A percentile compares a stretch with the other conserved stretches of the same genome.
Conservation (phyloP, 2,329 filamentous ascomycete species). For the Karstenula rhodostoma region DNA sequence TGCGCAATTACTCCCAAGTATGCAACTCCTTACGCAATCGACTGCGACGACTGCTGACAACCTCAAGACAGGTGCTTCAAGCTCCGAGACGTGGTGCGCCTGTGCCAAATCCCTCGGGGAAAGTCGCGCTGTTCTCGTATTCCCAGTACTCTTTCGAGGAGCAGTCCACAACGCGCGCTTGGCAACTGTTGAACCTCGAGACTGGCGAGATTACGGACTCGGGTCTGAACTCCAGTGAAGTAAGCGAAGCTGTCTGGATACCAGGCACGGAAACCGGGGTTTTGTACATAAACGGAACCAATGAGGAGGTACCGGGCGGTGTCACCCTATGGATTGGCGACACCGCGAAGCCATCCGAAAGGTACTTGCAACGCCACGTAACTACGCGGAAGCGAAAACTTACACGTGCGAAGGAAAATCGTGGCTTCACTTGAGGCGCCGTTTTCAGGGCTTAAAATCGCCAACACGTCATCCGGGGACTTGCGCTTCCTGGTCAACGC, state of each 20-base stretch:
- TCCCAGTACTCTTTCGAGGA: slow-evolving; percentile 82
- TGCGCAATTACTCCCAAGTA: slow-evolving; percentile 47
- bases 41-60: slow-evolving; percentile 17
- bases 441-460: slow-evolving; percentile 60
- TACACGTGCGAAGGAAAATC: slow-evolving; percentile 28
- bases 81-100: slow-evolving; percentile 76
- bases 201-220: slow-evolving; percentile 44
- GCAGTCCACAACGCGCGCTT: slow-evolving; percentile 69
- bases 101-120: slow-evolving; percentile 71
- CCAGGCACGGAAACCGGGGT: slow-evolving; percentile 58
- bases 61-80: slow-evolving; percentile 62
- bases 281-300: slow-evolving; percentile 70
- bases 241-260: slow-evolving; percentile 46
- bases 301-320: slow-evolving; percentile 59
- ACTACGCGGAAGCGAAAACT: slow-evolving; percentile 3
- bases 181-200: slow-evolving; percentile 42
- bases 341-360: slow-evolving; percentile 34
- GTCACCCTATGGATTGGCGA: slow-evolving; percentile 49
- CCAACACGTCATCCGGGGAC: slow-evolving; percentile 48
- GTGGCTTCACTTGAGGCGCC: slow-evolving; percentile 56
- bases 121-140: slow-evolving; percentile 70
- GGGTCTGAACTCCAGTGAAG: slow-evolving; percentile 41
- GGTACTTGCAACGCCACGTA: slow-evolving; percentile 16
- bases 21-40: slow-evolving; percentile 17
- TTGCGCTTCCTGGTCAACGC: slow-evolving; percentile 62